Conservation (phyloP, 306 rosid species). For the Hylodesmum podocarpum region DNA sequence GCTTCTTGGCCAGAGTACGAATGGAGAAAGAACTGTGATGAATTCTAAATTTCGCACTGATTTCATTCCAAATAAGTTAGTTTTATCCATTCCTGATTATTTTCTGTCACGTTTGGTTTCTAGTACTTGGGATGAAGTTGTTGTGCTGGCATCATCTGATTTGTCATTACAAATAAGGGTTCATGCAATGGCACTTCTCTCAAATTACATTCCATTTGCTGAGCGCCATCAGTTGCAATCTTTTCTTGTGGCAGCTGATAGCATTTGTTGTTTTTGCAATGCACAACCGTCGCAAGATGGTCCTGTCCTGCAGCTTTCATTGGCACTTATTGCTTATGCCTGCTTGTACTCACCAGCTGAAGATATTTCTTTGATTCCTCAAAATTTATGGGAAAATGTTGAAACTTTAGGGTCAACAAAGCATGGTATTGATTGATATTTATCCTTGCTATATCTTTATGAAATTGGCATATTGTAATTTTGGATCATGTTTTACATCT, state of each 20-base stretch:
- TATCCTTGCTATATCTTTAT: slow-evolving; percentile 16
- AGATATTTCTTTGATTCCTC: slow-evolving; percentile 83
- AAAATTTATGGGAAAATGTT: slow-evolving; percentile 69
- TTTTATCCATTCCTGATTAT: slow-evolving; percentile 47
- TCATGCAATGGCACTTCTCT: slow-evolving; percentile 75
- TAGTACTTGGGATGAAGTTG: slow-evolving; percentile 83
- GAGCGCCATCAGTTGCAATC: slow-evolving; percentile 70
- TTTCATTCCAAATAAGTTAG: slow-evolving; percentile 44
- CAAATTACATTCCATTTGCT: slow-evolving; percentile 76
- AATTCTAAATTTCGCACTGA: slow-evolving; percentile 40
- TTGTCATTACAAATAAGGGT: slow-evolving; percentile 58
- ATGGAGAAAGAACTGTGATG: slow-evolving; percentile 44
- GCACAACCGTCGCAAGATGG: slow-evolving; percentile 64
- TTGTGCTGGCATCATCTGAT: slow-evolving; percentile 76
- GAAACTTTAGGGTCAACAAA: slow-evolving; percentile 63
- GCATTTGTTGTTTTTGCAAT: slow-evolving; percentile 56
- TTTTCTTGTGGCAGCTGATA: slow-evolving; percentile 71
- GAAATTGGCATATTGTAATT: slow-evolving; percentile 8
- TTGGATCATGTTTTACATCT: slow-evolving; percentile 6
- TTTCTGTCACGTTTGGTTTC: slow-evolving; percentile 66
- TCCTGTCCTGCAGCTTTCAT: slow-evolving; percentile 68
- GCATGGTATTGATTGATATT: slow-evolving; percentile 52
- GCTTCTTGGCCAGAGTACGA: slow-evolving; percentile 62
- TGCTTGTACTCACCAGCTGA: slow-evolving; percentile 73
- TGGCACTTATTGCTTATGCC: slow-evolving; percentile 80